phyloP scores from a whole-genome alignment of 2,329 filamentous ascomycete species.

The Colletotrichum sojae region DNA sequence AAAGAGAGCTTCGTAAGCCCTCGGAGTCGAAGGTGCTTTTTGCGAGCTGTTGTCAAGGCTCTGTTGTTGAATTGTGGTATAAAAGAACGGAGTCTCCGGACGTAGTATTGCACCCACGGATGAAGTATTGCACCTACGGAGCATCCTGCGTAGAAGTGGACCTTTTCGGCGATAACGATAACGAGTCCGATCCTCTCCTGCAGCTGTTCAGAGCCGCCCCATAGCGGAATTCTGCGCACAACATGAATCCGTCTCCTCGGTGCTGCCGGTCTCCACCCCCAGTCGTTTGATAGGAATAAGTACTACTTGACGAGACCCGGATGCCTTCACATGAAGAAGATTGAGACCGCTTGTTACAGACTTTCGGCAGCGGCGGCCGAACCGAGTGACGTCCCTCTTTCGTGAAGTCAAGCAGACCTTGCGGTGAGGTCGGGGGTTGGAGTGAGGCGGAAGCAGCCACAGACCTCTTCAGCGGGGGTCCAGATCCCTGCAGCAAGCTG shows the following conservation, averaged over 20 bases:
- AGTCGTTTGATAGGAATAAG: background rate
- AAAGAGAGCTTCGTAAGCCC: background rate
- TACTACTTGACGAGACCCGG: background rate
- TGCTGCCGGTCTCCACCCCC: background rate
- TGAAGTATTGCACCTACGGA: background rate
- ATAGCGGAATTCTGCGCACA: constrained; percentile 24
- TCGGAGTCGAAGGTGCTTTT: background rate
- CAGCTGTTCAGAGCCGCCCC: background rate
- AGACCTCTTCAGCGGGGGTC: constrained; percentile 8
- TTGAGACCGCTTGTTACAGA: background rate
- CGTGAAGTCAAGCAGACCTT: background rate
- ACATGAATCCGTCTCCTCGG: background rate
- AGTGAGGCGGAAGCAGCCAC: constrained; percentile 17
- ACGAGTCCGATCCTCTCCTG: background rate
- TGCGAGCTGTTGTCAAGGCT: background rate
- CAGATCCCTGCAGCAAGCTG: constrained; percentile 13
- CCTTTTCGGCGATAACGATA: constrained; percentile 22
- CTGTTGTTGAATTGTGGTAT: background rate
- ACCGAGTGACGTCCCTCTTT: background rate
- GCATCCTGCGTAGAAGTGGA: background rate
- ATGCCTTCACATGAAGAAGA: constrained; percentile 1
- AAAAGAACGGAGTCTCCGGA: background rate
- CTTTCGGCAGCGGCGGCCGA: constrained; percentile 19
- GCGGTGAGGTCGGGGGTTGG: constrained; percentile 11
- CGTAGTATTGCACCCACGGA: background rate